Evolutionary conservation across 495 filamentous ascomycete genomes (phyloP), one percentile per base, ranked within the genome.

Genomic region (Durotheca rogersii): DNA sequence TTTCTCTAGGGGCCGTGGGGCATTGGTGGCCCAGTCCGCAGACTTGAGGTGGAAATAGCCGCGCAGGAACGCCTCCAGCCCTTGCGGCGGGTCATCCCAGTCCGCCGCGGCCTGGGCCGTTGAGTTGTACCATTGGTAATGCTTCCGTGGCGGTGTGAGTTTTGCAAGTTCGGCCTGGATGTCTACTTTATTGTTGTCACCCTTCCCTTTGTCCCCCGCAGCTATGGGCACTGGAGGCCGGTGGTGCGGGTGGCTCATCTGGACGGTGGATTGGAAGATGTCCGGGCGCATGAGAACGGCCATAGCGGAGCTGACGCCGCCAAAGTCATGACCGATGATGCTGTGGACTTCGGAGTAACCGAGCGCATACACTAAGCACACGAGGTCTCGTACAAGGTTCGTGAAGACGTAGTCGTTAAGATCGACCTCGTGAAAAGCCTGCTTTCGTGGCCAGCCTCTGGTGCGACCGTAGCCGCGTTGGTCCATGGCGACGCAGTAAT

Each of bases 61-160:
- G 2, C 84, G 73, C 20, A 87, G 62, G 47, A 87, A 87, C 6
- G 58, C 59, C 29, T 74, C 68, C 12, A 87, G 68, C 3, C 81
- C 79, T 47, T 78, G 71, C 0, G 62, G 48, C 3, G 78, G 74
- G 11, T 58, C 50, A n/a, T 71, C 69, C 83, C 85, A 87, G 15
- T 87, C 81, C 0, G 30, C n/a, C 20, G 74, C 78, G 1, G 83
- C 83, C 2, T 64, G 41, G 0, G 71, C 43, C 12, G 77, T 81
- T 0, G 80, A 83, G 58, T 87, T 86, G 63, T 87, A 86, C 78
- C 76, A 82, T 60, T 82, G 84, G 68, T 87, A 87, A 52, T 87
- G 81, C 51, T 87, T 87, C 29, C 81, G 62, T 3, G 80, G 77
- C 21, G 69, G 65, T 2, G 71, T 60, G 6, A 81, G 68, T 18